phyloP scores from a whole-genome alignment of 1,284 basidiomycete species.

The Dichomitus squalens region DNA sequence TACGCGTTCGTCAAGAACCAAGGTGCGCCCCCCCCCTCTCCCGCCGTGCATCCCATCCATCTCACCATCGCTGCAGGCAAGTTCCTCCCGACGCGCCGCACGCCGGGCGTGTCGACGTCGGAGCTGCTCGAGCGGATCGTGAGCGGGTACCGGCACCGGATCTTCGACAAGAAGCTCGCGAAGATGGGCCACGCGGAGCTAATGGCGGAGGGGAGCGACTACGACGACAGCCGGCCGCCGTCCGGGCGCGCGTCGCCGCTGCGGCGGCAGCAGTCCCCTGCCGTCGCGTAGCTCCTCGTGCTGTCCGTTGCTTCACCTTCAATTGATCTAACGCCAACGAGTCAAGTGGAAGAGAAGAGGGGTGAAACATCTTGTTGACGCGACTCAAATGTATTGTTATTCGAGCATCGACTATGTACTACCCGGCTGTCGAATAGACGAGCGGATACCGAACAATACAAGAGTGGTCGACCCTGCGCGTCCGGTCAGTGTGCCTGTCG shows the following conservation, averaged over 20 bases:
- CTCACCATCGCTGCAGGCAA: conserved; percentile 56
- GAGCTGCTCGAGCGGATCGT: conserved; percentile 91
- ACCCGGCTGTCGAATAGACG: background rate
- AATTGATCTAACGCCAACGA: background rate
- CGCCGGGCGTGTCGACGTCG: conserved; percentile 93
- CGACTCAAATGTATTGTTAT: conserved; percentile 1
- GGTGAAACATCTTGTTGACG: background rate
- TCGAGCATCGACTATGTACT: background rate
- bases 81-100: conserved; percentile 95
- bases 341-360: background rate
- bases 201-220: conserved; percentile 42
- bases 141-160: conserved; percentile 75
- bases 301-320: background rate
- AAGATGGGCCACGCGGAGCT: conserved; percentile 83
- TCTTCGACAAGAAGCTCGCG: conserved; percentile 88
- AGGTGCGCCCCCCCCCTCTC: conserved; percentile 47
- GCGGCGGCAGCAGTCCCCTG: background rate
- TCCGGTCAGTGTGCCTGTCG: no score
- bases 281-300: background rate
- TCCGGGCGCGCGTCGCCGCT: conserved; percentile 20
- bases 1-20: conserved; percentile 83
- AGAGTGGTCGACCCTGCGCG: no score
- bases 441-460: no score
- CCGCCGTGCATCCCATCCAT: background rate
- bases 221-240: conserved; percentile 32